phyloP scores from a whole-genome alignment of 129 eudicot genomes.

The Chrysanthemum lavandulifolium region DNA sequence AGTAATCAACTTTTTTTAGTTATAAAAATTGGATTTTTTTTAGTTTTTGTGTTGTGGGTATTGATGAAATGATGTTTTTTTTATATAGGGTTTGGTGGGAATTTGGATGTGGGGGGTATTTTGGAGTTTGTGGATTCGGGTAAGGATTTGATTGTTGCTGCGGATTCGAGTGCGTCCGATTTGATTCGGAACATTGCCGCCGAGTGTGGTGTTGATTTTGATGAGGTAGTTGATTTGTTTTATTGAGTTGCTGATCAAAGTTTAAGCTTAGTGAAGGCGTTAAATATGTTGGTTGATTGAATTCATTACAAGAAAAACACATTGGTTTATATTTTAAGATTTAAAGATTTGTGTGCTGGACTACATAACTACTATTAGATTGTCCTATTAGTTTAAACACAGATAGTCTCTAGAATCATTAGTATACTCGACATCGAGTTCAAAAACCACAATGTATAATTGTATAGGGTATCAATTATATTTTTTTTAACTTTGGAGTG shows the following conservation, averaged over 20 bases:
- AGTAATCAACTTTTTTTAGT: slow-evolving; percentile 41
- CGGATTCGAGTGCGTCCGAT: slow-evolving; percentile 83
- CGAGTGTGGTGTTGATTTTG: slow-evolving; percentile 90
- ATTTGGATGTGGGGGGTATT: slow-evolving; percentile 60
- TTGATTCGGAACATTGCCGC: slow-evolving; percentile 80
- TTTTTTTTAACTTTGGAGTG: too few species aligned
- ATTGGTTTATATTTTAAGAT: not conserved
- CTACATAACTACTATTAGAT: too few species aligned
- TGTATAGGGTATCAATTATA: too few species aligned
- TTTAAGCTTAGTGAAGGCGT: too few species aligned
- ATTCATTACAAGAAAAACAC: not conserved
- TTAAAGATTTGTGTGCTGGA: not conserved
- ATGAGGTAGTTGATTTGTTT: slow-evolving; percentile 50
- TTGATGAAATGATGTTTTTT: slow-evolving; percentile 29
- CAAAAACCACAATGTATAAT: too few species aligned
- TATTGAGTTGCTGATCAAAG: too few species aligned
- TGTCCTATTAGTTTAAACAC: too few species aligned
- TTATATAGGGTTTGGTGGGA: slow-evolving; percentile 72
- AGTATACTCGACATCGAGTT: too few species aligned
- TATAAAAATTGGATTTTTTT: not conserved
- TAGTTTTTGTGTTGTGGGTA: slow-evolving; percentile 6
- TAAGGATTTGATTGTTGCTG: slow-evolving; percentile 80
- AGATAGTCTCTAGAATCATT: too few species aligned
- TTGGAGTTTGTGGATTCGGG: slow-evolving; percentile 89
- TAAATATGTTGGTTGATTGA: not conserved